Base-by-base conservation (phyloP, 2,329 filamentous ascomycete species). In the Epichloe gansuensis region DNA sequence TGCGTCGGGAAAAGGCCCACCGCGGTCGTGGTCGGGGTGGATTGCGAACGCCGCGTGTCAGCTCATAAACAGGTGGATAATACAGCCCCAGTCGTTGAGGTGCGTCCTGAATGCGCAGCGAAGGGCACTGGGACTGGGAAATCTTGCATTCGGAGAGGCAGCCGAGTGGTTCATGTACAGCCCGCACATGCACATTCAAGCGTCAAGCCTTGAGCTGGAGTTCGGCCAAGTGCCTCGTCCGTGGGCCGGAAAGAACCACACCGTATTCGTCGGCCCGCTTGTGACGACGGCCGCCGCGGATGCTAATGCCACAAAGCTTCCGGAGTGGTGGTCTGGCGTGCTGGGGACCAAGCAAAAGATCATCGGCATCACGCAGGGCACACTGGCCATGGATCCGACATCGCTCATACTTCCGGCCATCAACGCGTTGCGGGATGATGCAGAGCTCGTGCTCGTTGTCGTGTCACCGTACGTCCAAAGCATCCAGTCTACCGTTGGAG, bases 351-450 rank as follows among this genome's bases (percentile, higher is more conserved):
- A 67, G 8, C 54, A 51, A 2, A 57, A 57, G 4, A 61, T 70
- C 8, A 56, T 70, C 4, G 67, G 64, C 21, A 63, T 70, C 21
- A 70, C 68, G 1, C 68, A 70, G 47, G 68, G 68, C 4, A 70
- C 68, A 0, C 51, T 69, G 21, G 65, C 66, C 38, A 66, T 64
- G 61, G 59, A 70, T 21, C 66, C 66, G 3, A 61, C 60, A 0
- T 66, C 63, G 0, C 59, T 70, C 43, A 68, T 70, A 50, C 59
- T 69, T n/a, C 68, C 68, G 0, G 56, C 66, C 5, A 62, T 70
- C n/a, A 49, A 61, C 15, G 68, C 67, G 1, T 60, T 70, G 0
- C 57, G 55, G 2, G 47, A 52, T 2, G 58, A 69, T 23, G 39
- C 59, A 4, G 50, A 55, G 5, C 56, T 66, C 11, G 53, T 68